These are phyloP conservation scores for Apophysomyces trapeziformis DNA, from an alignment of 371 early-diverging fungal genomes.

Conservation along the genomic window DNA sequence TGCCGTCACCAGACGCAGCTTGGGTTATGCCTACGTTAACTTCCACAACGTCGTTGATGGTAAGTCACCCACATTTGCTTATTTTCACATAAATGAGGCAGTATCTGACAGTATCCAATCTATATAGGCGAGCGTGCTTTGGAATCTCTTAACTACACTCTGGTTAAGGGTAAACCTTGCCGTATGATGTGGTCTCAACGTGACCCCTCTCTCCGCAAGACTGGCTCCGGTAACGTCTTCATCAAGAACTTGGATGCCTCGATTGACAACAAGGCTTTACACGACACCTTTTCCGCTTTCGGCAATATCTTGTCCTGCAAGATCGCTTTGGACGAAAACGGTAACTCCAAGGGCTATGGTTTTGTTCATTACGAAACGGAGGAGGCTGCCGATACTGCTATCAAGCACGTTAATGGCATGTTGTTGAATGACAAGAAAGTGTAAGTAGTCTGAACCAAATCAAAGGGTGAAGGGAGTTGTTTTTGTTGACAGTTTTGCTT, in stretches of 20 bases:
- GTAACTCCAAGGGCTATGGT: slow-evolving; percentile 90
- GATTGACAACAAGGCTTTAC: slow-evolving; percentile 95
- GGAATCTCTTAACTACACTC: slow-evolving; percentile 92
- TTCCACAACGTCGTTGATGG: slow-evolving; percentile 79
- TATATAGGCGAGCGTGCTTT: slow-evolving; percentile 84
- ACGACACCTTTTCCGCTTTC: slow-evolving; percentile 95
- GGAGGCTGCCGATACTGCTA: slow-evolving; percentile 88
- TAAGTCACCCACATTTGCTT: slow-evolving; percentile 33
- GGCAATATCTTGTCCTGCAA: slow-evolving; percentile 95
- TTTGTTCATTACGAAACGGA: slow-evolving; percentile 94
- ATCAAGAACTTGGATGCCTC: slow-evolving; percentile 98
- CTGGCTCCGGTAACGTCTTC: slow-evolving; percentile 97
- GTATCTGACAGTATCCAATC: slow-evolving; percentile 3
- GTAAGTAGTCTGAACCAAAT: slow-evolving; percentile 20
- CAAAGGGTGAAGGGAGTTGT: background rate
- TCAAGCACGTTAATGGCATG: slow-evolving; percentile 93
- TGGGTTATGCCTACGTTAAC: slow-evolving; percentile 99
- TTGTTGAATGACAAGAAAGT: slow-evolving; percentile 90
- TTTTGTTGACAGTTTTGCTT: background rate
- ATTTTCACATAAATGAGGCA: background rate
- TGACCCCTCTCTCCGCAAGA: slow-evolving; percentile 92
- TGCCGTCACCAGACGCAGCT: slow-evolving; percentile 92
- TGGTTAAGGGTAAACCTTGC: slow-evolving; percentile 92
- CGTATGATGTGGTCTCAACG: slow-evolving; percentile 99
- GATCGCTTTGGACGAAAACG: slow-evolving; percentile 81